These are phyloP conservation scores for Amphibolis antarctica DNA, from an alignment of 106 monocot genomes.

Conservation along the genomic window DNA sequence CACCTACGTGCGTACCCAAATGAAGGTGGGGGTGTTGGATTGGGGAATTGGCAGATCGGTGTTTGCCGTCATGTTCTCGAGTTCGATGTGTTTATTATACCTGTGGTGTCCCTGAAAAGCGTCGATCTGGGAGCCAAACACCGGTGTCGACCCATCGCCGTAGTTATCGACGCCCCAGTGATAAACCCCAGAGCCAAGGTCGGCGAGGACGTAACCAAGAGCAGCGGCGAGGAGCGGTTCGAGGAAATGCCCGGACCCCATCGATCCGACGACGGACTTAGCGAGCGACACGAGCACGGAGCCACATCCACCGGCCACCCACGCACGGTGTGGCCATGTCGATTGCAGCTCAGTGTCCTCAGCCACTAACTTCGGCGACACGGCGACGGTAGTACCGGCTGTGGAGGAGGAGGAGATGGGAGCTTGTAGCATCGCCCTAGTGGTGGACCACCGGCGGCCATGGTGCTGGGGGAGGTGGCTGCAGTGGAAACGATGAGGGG, in stretches of 20 bases:
- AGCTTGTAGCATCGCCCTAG: conserved; percentile 1
- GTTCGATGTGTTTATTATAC: background rate
- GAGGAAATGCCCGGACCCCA: background rate
- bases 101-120: conserved; percentile 88
- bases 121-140: conserved; percentile 62
- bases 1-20: conserved; percentile 10
- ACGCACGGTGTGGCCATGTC: conserved; percentile 21
- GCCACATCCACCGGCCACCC: conserved; percentile 11
- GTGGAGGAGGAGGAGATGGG: background rate
- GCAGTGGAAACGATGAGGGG: conserved; percentile 1
- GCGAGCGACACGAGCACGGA: conserved; percentile 10
- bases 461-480: background rate
- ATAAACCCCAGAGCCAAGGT: conserved; percentile 67
- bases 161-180: conserved; percentile 89
- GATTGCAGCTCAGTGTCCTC: conserved; percentile 7
- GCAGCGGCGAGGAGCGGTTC: conserved; percentile 7
- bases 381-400: background rate
- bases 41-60: too few relatives aligned
- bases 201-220: conserved; percentile 30
- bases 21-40: too few relatives aligned
- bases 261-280: conserved; percentile 7
- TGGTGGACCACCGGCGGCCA: background rate
- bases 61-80: too few relatives aligned
- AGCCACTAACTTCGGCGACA: background rate
- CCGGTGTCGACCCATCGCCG: conserved; percentile 48